Conservation (phyloP, 306 rosid genomes). For the Medicago lupulina region DNA sequence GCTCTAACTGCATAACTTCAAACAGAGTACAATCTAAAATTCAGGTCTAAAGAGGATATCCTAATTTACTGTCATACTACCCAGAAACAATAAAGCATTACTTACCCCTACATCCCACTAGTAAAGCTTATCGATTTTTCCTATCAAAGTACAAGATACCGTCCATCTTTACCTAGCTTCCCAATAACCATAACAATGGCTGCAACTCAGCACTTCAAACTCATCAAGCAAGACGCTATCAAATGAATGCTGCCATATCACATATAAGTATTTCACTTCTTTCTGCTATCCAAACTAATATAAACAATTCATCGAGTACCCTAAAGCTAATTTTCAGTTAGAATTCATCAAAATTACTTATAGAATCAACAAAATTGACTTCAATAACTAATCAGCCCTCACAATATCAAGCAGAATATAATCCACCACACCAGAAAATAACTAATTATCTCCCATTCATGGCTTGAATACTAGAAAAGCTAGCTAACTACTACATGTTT, state of each 20-base stretch:
- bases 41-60: constrained; percentile 8
- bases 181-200: neutral
- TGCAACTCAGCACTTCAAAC: neutral
- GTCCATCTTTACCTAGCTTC: neutral
- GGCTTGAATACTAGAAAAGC: neutral
- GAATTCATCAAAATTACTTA: neutral
- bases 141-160: neutral
- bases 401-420: neutral
- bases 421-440: neutral
- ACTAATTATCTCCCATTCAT: neutral
- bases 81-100: neutral
- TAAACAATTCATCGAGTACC: constrained; percentile 6
- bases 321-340: neutral
- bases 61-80: constrained; percentile 7
- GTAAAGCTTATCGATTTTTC: neutral
- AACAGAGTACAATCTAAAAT: constrained; percentile 21
- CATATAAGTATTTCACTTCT: neutral
- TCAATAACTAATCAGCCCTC: constrained; percentile 6
- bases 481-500: neutral
- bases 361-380: constrained; percentile 21
- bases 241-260: constrained; percentile 1
- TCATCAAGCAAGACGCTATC: neutral
- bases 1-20: constrained; percentile 17
- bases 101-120: too few species aligned
- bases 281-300: neutral